These are phyloP conservation scores for Dentipellis fragilis DNA, from an alignment of 768 basidiomycete genomes.

Conservation along the genomic window DNA sequence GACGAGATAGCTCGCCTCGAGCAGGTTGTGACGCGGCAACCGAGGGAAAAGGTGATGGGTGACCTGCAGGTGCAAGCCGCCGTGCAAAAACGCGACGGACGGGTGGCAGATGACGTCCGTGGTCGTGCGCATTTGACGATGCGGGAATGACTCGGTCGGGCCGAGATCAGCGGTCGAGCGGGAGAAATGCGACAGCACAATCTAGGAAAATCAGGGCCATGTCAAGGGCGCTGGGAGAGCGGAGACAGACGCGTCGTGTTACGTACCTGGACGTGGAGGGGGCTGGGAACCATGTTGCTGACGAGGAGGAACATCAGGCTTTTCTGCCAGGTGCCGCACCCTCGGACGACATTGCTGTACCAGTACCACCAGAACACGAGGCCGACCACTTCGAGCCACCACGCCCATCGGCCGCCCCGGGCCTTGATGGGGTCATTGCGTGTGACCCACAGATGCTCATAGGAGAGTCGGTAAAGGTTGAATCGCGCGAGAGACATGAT, in stretches of 20 bases:
- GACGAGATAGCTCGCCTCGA: slow-evolving; percentile 70
- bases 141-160: slow-evolving; percentile 82
- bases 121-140: slow-evolving; percentile 94
- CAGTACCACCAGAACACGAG: slow-evolving; percentile 84
- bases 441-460: slow-evolving; percentile 58
- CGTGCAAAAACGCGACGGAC: slow-evolving; percentile 82
- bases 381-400: slow-evolving; percentile 65
- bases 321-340: slow-evolving; percentile 63
- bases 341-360: slow-evolving; percentile 63
- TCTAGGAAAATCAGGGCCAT: slow-evolving; percentile 30
- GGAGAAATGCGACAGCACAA: slow-evolving; percentile 95
- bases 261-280: slow-evolving; percentile 87
- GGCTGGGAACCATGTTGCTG: slow-evolving; percentile 79
- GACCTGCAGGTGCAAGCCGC: slow-evolving; percentile 95
- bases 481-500: slow-evolving; percentile 86
- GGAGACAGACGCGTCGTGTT: background rate
- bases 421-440: slow-evolving; percentile 55
- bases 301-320: slow-evolving; percentile 69
- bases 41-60: slow-evolving; percentile 97
- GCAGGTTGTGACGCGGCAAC: slow-evolving; percentile 87
- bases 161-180: slow-evolving; percentile 91
- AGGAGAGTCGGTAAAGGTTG: slow-evolving; percentile 89
- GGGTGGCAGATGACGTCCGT: slow-evolving; percentile 87
- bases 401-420: slow-evolving; percentile 68
- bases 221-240: background rate